Evolutionary conservation across 2,329 filamentous ascomycete genomes (phyloP).

Genomic region (Aureobasidium sp.): DNA sequence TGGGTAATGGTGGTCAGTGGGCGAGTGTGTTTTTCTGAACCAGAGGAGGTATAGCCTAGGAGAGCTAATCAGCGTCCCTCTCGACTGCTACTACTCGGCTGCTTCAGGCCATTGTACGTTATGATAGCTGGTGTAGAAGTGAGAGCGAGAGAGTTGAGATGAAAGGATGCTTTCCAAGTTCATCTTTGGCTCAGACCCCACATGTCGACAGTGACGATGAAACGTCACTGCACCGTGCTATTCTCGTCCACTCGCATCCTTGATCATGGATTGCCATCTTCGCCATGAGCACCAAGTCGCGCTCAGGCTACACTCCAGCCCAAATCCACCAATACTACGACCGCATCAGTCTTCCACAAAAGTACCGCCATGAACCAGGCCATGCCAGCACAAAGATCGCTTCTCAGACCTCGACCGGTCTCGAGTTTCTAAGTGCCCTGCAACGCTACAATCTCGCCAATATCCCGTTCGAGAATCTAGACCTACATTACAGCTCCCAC

Average conservation of each 20-base stretch:
- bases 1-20: background rate
- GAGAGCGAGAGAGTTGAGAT: background rate
- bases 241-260: background rate
- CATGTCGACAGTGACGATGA: background rate
- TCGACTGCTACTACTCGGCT: no score
- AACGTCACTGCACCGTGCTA: background rate
- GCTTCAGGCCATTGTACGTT: no score
- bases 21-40: background rate
- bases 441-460: conserved; percentile 33
- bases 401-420: conserved; percentile 18
- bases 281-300: background rate
- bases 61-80: no score
- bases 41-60: no score
- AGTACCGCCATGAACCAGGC: conserved; percentile 9
- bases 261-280: background rate
- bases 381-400: background rate
- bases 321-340: conserved; percentile 21
- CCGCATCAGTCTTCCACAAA: conserved; percentile 19
- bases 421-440: conserved; percentile 21
- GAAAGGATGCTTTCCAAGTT: background rate
- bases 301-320: conserved; percentile 10
- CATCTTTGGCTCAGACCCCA: background rate
- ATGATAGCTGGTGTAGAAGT: no score
- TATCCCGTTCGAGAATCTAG: conserved; percentile 50
- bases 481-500: conserved; percentile 45